These are phyloP conservation scores for Cryptosporidium ubiquitum DNA, from an alignment of 169 alveolate species.

Conservation along the genomic window DNA sequence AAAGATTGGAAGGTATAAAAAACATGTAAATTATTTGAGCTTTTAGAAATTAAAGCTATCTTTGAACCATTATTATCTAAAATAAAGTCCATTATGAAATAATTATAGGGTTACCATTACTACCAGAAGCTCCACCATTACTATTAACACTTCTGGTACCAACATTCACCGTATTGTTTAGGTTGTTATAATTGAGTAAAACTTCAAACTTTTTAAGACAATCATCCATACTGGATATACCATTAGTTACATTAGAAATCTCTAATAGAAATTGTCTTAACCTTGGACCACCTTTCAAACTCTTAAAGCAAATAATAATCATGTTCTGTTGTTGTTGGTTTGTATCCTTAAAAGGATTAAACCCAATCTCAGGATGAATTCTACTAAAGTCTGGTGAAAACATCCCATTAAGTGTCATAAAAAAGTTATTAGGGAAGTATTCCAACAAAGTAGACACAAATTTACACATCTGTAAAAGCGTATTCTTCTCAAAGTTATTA, in stretches of 20 bases:
- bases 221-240: conserved; percentile 15
- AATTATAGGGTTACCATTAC: conserved; percentile 3
- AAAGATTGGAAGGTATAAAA: too few relatives aligned
- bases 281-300: conserved; percentile 20
- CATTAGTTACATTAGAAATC: conserved; percentile 41
- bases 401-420: conserved; percentile 33
- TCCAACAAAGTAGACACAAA: conserved; percentile 19
- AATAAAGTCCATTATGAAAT: background rate
- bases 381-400: conserved; percentile 18
- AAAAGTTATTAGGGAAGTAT: conserved; percentile 28
- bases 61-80: background rate
- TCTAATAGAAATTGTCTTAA: conserved; percentile 40
- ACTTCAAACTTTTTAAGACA: conserved; percentile 25
- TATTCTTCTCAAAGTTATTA: conserved; percentile 23
- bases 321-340: conserved; percentile 14
- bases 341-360: conserved; percentile 43
- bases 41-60: background rate
- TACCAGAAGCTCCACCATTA: background rate
- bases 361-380: conserved; percentile 23
- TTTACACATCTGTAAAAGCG: conserved; percentile 36
- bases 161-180: too few relatives aligned
- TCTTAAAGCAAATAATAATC: conserved; percentile 13
- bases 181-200: background rate
- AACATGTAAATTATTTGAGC: too few relatives aligned
- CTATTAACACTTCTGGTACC: too few relatives aligned